Evolutionary conservation across 1,139 yeast species (phyloP), one percentile per base, ranked within the genome.

Genomic region (Lodderomyces metapsilosis): DNA sequence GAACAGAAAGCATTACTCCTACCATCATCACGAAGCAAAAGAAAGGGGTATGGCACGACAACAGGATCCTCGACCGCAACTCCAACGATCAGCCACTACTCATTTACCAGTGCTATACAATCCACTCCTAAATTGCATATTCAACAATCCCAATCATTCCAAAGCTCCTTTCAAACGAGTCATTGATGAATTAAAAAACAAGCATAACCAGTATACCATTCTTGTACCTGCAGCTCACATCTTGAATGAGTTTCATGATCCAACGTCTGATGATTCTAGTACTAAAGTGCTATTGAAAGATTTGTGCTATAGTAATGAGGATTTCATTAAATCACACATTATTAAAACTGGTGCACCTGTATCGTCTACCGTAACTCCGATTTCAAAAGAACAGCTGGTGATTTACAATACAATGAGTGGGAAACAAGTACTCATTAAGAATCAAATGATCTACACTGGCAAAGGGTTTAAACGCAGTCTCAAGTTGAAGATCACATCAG

Each of bases 281-380:
- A 50, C 54, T 7, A 62, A 73, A 18, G 50, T 61, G 4, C 59
- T 74, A 2, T 71, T 81, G 43, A 59, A 59, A 12, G 88, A 84
- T 3, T 59, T 82, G 17, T 84, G 91, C 54, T 75, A 76, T 47
- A 52, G 49, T 43, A 74, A 69, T 40, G 82, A 80, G 38, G 91
- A 84, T 22, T 88, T 87, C 55, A 64, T 88, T 7, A 75, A 76
- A 40, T 78, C 89, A 1, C 96, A 88, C 59, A 76, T 88, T 18
- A 60, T 87, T 22, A 64, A 72, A 42, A 61, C 68, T 5, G 49
- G 59, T 15, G 53, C 64, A 1, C 61, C 71, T 7, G 52, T 55
- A 33, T 59, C 72, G 1, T 56, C 74, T 16, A 59, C 70, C 9
- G 63, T 68, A 43, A 54, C 68, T 32, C 68, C 69, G 38, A 58